These are phyloP conservation scores for Claviceps africana DNA, from an alignment of 2,329 filamentous ascomycete genomes.

Conservation along the genomic window DNA sequence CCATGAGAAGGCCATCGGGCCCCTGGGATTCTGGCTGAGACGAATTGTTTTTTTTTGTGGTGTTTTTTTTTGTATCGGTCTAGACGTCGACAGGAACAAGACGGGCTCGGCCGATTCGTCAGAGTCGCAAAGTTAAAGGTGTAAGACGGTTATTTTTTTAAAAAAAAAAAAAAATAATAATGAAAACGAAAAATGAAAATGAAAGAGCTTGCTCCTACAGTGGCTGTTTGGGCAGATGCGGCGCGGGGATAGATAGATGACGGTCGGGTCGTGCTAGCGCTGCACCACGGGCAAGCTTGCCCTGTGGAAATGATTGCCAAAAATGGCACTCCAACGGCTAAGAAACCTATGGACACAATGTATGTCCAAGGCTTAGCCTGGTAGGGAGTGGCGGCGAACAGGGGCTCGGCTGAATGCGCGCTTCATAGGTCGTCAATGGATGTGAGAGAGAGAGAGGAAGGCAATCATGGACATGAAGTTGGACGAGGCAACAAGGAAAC, in stretches of 20 bases:
- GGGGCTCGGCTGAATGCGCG: neutral
- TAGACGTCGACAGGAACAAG: neutral
- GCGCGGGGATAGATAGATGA: neutral
- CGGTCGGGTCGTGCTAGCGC: neutral
- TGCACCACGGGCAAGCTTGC: neutral
- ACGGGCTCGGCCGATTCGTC: neutral
- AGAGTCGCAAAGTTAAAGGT: neutral
- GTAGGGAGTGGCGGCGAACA: neutral
- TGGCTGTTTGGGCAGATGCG: neutral
- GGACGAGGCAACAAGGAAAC: neutral
- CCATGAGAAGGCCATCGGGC: neutral
- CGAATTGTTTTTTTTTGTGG: neutral
- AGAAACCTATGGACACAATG: neutral
- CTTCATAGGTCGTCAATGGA: neutral
- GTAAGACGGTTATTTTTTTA: too few species aligned
- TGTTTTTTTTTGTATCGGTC: neutral
- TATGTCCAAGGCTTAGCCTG: neutral
- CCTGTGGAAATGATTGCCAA: neutral
- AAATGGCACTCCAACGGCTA: neutral
- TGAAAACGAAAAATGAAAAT: neutral
- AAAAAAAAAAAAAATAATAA: too few species aligned
- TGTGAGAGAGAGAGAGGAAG: neutral
- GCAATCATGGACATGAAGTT: neutral
- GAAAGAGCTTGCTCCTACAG: neutral
- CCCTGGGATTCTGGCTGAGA: neutral